These are phyloP conservation scores for Acrasis kona DNA, from an alignment of 78 protist genomes.

Conservation along the genomic window DNA sequence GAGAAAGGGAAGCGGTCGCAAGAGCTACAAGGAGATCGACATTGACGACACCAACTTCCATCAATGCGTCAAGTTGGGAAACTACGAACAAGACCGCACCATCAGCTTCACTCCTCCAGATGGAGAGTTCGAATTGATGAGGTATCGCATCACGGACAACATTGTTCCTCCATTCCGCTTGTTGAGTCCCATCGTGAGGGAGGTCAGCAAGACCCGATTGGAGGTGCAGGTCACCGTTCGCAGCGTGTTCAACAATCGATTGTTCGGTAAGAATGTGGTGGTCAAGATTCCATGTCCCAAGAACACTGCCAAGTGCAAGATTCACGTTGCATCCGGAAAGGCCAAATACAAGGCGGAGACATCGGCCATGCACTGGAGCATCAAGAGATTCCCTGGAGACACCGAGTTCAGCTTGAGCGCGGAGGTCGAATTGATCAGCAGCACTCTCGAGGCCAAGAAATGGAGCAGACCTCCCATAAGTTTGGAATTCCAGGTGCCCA, in stretches of 20 bases:
- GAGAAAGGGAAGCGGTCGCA: neutral
- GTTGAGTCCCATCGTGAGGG: slow-evolving; percentile 67
- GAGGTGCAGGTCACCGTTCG: slow-evolving; percentile 35
- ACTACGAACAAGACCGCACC: slow-evolving; percentile 79
- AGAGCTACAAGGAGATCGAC: slow-evolving; percentile 42
- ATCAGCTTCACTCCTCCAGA: slow-evolving; percentile 97
- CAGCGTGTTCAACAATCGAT: slow-evolving; percentile 4
- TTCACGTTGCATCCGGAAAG: slow-evolving; percentile 62
- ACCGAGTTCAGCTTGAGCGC: slow-evolving; percentile 37
- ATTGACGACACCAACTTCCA: slow-evolving; percentile 94
- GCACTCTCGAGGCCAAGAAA: slow-evolving; percentile 45
- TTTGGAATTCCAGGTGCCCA: slow-evolving; percentile 93
- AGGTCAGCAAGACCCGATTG: slow-evolving; percentile 76
- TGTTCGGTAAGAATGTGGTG: slow-evolving; percentile 19
- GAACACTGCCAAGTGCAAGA: slow-evolving; percentile 77
- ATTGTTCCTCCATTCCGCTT: slow-evolving; percentile 85
- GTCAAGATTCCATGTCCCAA: slow-evolving; percentile 79
- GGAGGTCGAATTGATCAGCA: slow-evolving; percentile 68
- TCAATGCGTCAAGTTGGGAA: slow-evolving; percentile 92
- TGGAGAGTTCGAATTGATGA: slow-evolving; percentile 96
- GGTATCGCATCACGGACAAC: slow-evolving; percentile 88
- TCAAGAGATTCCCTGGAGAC: slow-evolving; percentile 23
- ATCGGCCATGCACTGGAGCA: slow-evolving; percentile 71
- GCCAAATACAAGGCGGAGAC: slow-evolving; percentile 81
- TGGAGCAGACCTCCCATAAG: slow-evolving; percentile 91